Base-by-base conservation (phyloP, 2,329 filamentous ascomycete genomes). In the Trichophyton rubrum region DNA sequence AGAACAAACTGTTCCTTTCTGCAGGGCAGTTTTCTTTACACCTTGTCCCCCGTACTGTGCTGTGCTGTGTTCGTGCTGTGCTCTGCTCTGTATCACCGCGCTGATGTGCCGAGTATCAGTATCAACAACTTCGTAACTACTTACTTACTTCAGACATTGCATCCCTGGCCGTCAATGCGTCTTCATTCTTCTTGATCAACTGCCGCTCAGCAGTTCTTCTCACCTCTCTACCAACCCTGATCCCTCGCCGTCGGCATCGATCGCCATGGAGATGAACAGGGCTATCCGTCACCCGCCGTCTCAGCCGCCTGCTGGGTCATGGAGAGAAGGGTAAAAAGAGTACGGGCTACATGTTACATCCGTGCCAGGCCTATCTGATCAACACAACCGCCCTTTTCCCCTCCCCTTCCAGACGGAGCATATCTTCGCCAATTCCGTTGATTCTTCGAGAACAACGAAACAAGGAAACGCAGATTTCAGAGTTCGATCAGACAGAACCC, bases 241-340 rank as follows among this genome's bases (percentile, higher is more conserved):
- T 27, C 24, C 47, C 20, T 20, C 33, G 33, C 27, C 27, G 27
- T 1, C 47, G 47, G 27, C 27, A 47, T 45, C 17, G 43, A 47
- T 47, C 43, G 17, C 43, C 43, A 22, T 47, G 43, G 33, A n/a
- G 33, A 47, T 9, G 43, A 22, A 24, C 43, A 47, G 17, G 43
- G 43, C 47, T 53, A 27, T 53, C 47, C 47, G 47, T 53, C 47
- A 53, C 24, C 47, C 47, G 47, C 47, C 47, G 47, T 33, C 47
- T 53, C 47, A 53, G 22, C 47, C 47, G 47, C 47, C 11, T 38
- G 9, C 33, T 13, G 33, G 33, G 33, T 13, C 33, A 13, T 38
- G 33, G 33, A 38, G 33, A 13, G 33, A 38, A 13, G 33, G 33
- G 11, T 11, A 9, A 13, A 38, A 13, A 13, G 11, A 22, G 7